A percentile compares a stretch with the other conserved stretches of the same genome.
Evolutionary conservation across 108 stramenopile species (phyloP).

Genomic region (Craspedostauros australis): DNA sequence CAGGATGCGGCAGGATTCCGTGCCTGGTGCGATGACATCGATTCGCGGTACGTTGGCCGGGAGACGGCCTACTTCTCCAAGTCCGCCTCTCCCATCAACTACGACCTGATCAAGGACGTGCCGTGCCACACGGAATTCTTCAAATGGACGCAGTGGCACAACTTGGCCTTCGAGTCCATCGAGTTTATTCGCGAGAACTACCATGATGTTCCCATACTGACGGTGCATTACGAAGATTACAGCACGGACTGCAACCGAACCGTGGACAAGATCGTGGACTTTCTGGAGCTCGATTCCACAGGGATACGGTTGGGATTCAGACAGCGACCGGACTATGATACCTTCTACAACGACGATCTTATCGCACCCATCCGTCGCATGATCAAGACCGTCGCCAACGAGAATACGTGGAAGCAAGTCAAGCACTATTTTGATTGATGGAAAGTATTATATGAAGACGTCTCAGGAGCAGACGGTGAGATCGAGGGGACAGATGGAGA

Average conservation of each 20-base stretch:
- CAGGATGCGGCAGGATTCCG: constrained; percentile 32
- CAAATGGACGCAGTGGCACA: constrained; percentile 81
- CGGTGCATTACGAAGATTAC: constrained; percentile 80
- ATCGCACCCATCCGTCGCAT: constrained; percentile 2
- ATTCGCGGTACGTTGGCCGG: background rate
- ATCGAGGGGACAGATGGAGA: no score
- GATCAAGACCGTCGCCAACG: constrained; percentile 14
- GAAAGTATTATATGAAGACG: no score
- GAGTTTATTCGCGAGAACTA: constrained; percentile 16
- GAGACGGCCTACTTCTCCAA: constrained; percentile 23
- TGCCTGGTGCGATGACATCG: constrained; percentile 27
- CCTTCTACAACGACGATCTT: constrained; percentile 15
- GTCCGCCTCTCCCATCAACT: constrained; percentile 14
- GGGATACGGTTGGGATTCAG: constrained; percentile 17
- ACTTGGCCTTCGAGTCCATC: constrained; percentile 38
- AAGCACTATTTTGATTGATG: constrained; percentile 28
- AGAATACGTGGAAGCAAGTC: constrained; percentile 20
- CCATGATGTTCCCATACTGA: constrained; percentile 39
- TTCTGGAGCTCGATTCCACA: constrained; percentile 38
- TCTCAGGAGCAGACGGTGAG: no score
- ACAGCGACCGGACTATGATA: constrained; percentile 9
- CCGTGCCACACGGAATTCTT: constrained; percentile 76
- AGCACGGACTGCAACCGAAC: constrained; percentile 38
- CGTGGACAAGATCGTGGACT: constrained; percentile 37
- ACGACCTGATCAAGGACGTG: constrained; percentile 29